Evolutionary conservation across 495 filamentous ascomycete genomes (phyloP), one percentile per base, ranked within the genome.

Genomic region (Aspergillus sparsus): DNA sequence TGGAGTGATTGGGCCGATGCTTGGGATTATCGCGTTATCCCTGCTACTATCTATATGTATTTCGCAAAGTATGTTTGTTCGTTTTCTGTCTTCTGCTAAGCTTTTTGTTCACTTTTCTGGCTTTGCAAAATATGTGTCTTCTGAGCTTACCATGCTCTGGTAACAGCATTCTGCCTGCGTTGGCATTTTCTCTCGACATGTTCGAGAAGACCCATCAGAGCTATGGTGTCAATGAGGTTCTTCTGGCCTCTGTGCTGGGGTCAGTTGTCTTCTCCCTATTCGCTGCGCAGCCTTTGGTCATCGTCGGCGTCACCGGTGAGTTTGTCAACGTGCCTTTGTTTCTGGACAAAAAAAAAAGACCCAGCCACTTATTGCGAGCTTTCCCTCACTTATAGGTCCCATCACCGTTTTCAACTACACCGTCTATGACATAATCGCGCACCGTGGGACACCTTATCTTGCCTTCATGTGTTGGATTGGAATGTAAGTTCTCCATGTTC

Each of bases 361-460:
- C 5, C 13, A 31, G 11, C 1, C 39, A 42, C 54, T 68, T 10
- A 68, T 55, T 34, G 21, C 1, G 21, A 27, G 21, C 21, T 27
- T 9, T 21, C 15, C n/a, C n/a, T 5, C 5, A 1, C n/a, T 35
- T 32, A n/a, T 63, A 82, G 83, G 90, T 37, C 90, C 90, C 12
- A 93, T 93, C 60, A 91, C 90, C 13, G 89, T 93, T 16, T 93
- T 93, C 63, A 93, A 92, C 66, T 92, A 92, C 61, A 94, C 90
- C 1, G 89, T 93, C 6, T 93, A 90, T 72, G 86, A 92, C 70
- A 93, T 94, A 61, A 87, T 94, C 63, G 67, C 74, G 1, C 85
- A 87, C 7, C 69, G 83, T 2, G 89, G 87, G 1, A 85, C 82
- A 0, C 87, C 89, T 57, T 93, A 90, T 68, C 81, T 92, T 51